These are phyloP conservation scores for Thalassiosira sp. DNA, from an alignment of 352 stramenopile genomes.

Conservation along the genomic window DNA sequence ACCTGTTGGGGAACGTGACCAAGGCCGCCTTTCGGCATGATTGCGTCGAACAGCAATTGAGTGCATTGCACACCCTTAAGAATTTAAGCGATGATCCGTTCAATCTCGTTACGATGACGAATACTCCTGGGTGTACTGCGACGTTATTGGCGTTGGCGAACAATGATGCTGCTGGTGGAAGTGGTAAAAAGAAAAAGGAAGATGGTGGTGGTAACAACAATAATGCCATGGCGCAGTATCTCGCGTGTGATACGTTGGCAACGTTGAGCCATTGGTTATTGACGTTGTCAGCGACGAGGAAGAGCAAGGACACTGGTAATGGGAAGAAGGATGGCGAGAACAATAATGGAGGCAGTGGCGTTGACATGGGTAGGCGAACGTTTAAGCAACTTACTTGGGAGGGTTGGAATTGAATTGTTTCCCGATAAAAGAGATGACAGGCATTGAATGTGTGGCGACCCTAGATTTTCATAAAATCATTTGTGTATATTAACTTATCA, in stretches of 20 bases:
- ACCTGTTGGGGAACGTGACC: slow-evolving; percentile 24
- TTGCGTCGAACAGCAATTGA: slow-evolving; percentile 35
- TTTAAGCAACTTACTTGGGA: slow-evolving; percentile 46
- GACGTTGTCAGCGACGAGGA: slow-evolving; percentile 37
- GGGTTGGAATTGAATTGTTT: slow-evolving; percentile 40
- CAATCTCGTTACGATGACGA: no score
- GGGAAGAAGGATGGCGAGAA: not conserved
- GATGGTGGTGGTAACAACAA: slow-evolving; percentile 4
- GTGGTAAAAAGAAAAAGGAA: no score
- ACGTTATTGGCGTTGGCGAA: no score
- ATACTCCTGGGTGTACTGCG: no score
- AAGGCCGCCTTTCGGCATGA: slow-evolving; percentile 40
- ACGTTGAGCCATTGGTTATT: slow-evolving; percentile 56
- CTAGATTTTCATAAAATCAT: no score
- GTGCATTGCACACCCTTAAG: slow-evolving; percentile 46
- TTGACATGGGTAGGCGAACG: slow-evolving; percentile 39
- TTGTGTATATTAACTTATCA: no score
- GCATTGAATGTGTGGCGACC: no score
- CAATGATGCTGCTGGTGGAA: no score
- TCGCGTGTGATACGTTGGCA: slow-evolving; percentile 51
- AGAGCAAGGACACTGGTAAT: slow-evolving; percentile 21
- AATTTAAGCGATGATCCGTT: slow-evolving; percentile 56
- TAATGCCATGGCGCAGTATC: slow-evolving; percentile 45
- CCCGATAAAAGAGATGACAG: no score
- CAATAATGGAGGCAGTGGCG: slow-evolving; percentile 3